These are phyloP conservation scores for Plasmodium gaboni DNA, from an alignment of 169 alveolate genomes.

Conservation along the genomic window DNA sequence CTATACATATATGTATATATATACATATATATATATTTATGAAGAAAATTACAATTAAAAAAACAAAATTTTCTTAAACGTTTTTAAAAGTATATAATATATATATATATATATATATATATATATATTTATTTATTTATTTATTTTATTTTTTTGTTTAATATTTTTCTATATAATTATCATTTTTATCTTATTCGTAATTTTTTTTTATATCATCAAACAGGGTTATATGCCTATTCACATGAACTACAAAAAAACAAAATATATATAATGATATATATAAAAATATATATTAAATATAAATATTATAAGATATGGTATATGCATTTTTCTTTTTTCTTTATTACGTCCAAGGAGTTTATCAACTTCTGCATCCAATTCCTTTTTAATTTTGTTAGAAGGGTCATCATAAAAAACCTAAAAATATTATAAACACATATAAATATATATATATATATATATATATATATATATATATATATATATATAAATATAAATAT, in stretches of 20 bases:
- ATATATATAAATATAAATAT: background rate
- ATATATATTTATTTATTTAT: background rate
- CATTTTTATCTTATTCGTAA: background rate
- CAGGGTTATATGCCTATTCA: slow-evolving; percentile 16
- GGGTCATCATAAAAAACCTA: slow-evolving; percentile 3
- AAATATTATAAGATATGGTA: background rate
- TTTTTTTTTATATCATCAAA: slow-evolving; percentile 46
- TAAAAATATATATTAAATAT: background rate
- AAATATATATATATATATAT: background rate
- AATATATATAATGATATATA: background rate
- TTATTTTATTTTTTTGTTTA: background rate
- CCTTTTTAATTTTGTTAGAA: background rate
- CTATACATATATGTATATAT: background rate
- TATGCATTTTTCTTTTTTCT: background rate
- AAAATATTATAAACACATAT: slow-evolving; percentile 2
- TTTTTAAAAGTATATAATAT: too few species aligned
- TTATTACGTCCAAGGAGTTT: slow-evolving; percentile 47
- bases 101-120: background rate
- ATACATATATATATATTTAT: background rate
- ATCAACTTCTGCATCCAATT: slow-evolving; percentile 16
- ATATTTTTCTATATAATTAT: background rate
- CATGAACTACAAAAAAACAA: slow-evolving; percentile 20
- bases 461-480: background rate
- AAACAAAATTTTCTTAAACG: too few species aligned
- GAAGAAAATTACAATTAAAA: too few species aligned